These are phyloP conservation scores for Acarospora socialis DNA, from an alignment of 2,329 filamentous ascomycete genomes.

Conservation along the genomic window DNA sequence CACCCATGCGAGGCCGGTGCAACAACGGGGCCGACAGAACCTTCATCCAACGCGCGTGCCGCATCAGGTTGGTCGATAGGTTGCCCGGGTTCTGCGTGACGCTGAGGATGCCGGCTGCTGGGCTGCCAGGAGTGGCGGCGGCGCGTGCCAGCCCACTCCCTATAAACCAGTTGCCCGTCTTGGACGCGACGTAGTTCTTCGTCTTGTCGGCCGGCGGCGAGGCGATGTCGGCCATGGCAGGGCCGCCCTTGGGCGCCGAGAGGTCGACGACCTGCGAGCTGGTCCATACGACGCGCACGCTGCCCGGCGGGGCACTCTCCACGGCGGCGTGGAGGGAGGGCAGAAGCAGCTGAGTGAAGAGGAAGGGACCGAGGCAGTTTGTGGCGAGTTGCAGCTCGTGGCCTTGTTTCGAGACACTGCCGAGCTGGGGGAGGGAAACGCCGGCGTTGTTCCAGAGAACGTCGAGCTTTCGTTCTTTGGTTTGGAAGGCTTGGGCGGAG, in stretches of 20 bases:
- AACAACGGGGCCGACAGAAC: slow-evolving; percentile 10
- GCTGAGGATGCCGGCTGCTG: slow-evolving; percentile 11
- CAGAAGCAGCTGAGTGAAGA: slow-evolving; percentile 23
- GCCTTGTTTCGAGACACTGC: background rate
- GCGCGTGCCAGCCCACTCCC: slow-evolving; percentile 18
- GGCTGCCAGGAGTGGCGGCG: background rate
- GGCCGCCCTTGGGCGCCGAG: slow-evolving; percentile 11
- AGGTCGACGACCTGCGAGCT: slow-evolving; percentile 8
- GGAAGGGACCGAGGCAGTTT: slow-evolving; percentile 22
- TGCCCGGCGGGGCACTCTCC: slow-evolving; percentile 9
- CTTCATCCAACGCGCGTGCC: slow-evolving; percentile 9
- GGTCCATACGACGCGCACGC: slow-evolving; percentile 13
- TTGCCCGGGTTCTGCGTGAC: slow-evolving; percentile 18
- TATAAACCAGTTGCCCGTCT: slow-evolving; percentile 24
- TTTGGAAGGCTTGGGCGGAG: slow-evolving; percentile 24
- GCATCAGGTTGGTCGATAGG: slow-evolving; percentile 11
- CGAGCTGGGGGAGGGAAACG: slow-evolving; percentile 4
- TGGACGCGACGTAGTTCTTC: slow-evolving; percentile 23
- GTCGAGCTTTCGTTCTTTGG: slow-evolving; percentile 24
- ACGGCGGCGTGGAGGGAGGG: slow-evolving; percentile 22
- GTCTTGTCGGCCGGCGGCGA: slow-evolving; percentile 14
- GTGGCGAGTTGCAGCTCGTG: background rate
- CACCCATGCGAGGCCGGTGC: slow-evolving; percentile 12
- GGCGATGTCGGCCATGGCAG: slow-evolving; percentile 18
- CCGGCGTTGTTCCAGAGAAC: slow-evolving; percentile 26